These are phyloP conservation scores for Digitaria exilis DNA, from an alignment of 202 grass and related monocot genomes.

Conservation along the genomic window DNA sequence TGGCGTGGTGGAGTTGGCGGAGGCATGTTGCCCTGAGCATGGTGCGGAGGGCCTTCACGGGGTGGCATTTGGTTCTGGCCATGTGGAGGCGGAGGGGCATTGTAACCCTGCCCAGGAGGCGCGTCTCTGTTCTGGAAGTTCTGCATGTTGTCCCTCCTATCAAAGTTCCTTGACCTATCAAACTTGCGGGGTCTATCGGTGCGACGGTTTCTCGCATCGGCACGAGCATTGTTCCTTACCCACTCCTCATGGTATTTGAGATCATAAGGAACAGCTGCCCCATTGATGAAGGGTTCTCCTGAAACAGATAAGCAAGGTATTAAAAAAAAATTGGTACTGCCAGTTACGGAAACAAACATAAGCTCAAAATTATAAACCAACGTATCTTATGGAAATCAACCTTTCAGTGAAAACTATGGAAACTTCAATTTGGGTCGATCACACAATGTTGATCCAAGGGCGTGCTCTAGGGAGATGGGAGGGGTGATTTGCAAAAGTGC, in stretches of 20 bases:
- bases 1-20: slow-evolving; percentile 32
- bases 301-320: slow-evolving; percentile 27
- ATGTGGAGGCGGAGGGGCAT: slow-evolving; percentile 34
- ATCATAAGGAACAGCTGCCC: slow-evolving; percentile 71
- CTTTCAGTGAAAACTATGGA: too few species aligned
- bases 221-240: slow-evolving; percentile 70
- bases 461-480: too few species aligned
- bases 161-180: slow-evolving; percentile 75
- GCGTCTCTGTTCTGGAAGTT: slow-evolving; percentile 61
- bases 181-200: slow-evolving; percentile 67
- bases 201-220: slow-evolving; percentile 53
- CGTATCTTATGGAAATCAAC: too few species aligned
- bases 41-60: slow-evolving; percentile 25
- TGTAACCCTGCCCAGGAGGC: slow-evolving; percentile 49
- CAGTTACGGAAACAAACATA: too few species aligned
- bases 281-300: slow-evolving; percentile 72
- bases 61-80: slow-evolving; percentile 43
- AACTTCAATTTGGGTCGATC: too few species aligned
- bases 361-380: too few species aligned
- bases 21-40: slow-evolving; percentile 35
- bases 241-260: slow-evolving; percentile 77
- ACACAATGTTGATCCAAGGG: too few species aligned
- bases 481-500: too few species aligned
- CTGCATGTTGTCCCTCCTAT: slow-evolving; percentile 68
- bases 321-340: neutral